phyloP scores from a whole-genome alignment of 768 basidiomycete genomes.

The Rhodotorula graminis region DNA sequence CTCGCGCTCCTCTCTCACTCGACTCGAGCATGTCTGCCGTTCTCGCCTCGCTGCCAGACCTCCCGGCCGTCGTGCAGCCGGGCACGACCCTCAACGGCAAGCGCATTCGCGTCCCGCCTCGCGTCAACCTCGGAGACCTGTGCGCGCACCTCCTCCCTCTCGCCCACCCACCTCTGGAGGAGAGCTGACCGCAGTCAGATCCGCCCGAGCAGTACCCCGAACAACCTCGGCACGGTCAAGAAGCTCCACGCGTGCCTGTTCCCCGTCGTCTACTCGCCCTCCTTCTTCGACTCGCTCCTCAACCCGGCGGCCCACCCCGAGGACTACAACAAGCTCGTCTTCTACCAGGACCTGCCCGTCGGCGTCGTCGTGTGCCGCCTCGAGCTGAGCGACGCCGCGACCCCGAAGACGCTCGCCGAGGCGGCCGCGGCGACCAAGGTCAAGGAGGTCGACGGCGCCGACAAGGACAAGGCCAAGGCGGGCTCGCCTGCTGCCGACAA shows the following conservation, averaged over 20 bases:
- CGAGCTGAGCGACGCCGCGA: constrained; percentile 51
- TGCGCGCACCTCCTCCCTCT: constrained; percentile 3
- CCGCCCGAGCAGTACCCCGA: constrained; percentile 47
- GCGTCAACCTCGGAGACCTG: constrained; percentile 38
- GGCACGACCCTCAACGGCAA: constrained; percentile 31
- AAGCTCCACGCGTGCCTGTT: constrained; percentile 62
- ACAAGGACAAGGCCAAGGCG: not conserved
- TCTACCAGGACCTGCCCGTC: constrained; percentile 87
- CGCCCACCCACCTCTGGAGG: not conserved
- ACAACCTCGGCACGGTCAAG: constrained; percentile 76
- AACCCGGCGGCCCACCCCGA: constrained; percentile 56
- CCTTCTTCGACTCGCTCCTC: constrained; percentile 77
- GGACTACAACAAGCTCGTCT: constrained; percentile 83
- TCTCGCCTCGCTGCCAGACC: constrained; percentile 16
- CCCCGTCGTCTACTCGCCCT: constrained; percentile 81
- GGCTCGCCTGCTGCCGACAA: not conserved
- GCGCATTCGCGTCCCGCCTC: constrained; percentile 34
- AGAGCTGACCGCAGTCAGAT: no score
- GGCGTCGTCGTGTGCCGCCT: constrained; percentile 81
- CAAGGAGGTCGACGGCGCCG: not conserved
- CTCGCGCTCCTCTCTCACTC: not conserved
- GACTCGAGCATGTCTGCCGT: constrained; percentile 10
- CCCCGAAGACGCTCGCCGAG: constrained; percentile 48
- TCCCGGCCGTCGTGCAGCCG: constrained; percentile 19
- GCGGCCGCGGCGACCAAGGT: constrained; percentile 46